These are phyloP conservation scores for Choanephora cucurbitarum DNA, from an alignment of 371 early-diverging fungal genomes.

Conservation along the genomic window DNA sequence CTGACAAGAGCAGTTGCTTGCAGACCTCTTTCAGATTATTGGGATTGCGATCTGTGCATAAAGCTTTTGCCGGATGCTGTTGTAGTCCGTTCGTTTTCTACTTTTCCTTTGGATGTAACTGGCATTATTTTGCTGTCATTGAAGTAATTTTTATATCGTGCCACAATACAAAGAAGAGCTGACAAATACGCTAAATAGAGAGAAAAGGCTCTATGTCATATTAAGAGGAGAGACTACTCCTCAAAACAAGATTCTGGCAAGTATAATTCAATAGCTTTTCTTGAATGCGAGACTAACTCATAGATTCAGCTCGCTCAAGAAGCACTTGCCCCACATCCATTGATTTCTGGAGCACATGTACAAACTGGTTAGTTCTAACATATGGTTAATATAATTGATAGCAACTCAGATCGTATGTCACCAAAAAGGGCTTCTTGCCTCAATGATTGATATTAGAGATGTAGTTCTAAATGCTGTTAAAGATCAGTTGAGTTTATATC, in stretches of 20 bases:
- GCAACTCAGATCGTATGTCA: no score
- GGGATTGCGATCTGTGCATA: conserved; percentile 23
- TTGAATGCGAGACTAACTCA: neutral
- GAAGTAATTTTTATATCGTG: conserved; percentile 10
- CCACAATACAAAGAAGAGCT: no score
- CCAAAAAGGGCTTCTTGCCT: conserved; percentile 5
- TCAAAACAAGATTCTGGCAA: conserved; percentile 10
- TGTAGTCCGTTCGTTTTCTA: conserved; percentile 18
- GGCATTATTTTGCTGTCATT: conserved; percentile 16
- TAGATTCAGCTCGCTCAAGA: neutral
- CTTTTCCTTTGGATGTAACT: conserved; percentile 17
- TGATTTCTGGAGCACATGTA: conserved; percentile 13
- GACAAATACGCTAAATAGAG: neutral
- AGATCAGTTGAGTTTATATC: conserved; percentile 15
- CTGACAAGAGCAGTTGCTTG: conserved; percentile 21
- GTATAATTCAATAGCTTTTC: no score
- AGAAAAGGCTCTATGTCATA: conserved; percentile 11
- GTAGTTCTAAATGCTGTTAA: conserved; percentile 10
- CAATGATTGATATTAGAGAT: conserved; percentile 10
- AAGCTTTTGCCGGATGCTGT: conserved; percentile 18
- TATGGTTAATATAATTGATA: neutral
- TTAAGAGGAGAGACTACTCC: conserved; percentile 13
- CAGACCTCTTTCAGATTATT: conserved; percentile 21
- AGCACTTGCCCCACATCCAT: conserved; percentile 7
- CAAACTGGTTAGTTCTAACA: conserved; percentile 9